These are phyloP conservation scores for Amanita subjunquillea DNA, from an alignment of 768 basidiomycete species.

Conservation along the genomic window DNA sequence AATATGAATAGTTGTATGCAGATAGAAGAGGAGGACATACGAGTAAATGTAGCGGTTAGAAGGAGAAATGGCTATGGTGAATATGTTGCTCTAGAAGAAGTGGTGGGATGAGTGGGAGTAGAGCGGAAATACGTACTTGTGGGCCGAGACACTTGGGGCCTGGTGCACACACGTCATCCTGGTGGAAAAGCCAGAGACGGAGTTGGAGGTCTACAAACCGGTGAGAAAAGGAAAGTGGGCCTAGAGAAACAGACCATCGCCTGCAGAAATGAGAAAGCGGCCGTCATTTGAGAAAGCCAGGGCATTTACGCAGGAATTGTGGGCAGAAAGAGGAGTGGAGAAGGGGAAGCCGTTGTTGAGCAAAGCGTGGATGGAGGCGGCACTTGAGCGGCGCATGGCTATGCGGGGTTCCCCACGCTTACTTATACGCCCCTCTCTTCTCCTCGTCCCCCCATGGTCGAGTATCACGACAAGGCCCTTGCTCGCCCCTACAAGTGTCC, in stretches of 20 bases:
- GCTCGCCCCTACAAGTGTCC: constrained; percentile 94
- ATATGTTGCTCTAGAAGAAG: constrained; percentile 50
- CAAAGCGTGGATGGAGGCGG: constrained; percentile 12
- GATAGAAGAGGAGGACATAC: constrained; percentile 29
- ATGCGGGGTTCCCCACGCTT: constrained; percentile 1
- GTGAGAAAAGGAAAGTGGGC: too few species aligned
- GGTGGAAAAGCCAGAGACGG: constrained; percentile 58
- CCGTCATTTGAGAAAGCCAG: constrained; percentile 51
- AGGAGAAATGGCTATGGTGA: constrained; percentile 62
- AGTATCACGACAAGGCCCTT: constrained; percentile 21
- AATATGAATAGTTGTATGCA: neutral
- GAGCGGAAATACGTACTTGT: constrained; percentile 18
- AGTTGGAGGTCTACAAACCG: constrained; percentile 36
- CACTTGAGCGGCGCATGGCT: constrained; percentile 8
- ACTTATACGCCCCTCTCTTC: constrained; percentile 2
- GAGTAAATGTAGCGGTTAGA: constrained; percentile 53
- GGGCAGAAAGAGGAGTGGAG: constrained; percentile 30
- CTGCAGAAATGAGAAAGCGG: constrained; percentile 57
- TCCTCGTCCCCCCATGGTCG: neutral
- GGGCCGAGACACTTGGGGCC: constrained; percentile 37
- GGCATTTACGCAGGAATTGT: constrained; percentile 57
- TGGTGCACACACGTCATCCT: constrained; percentile 38
- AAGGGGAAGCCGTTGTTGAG: constrained; percentile 25
- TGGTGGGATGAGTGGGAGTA: neutral
- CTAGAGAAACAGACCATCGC: constrained; percentile 41